phyloP scores from a whole-genome alignment of 495 filamentous ascomycete genomes.

The Oleoguttula mirabilis region DNA sequence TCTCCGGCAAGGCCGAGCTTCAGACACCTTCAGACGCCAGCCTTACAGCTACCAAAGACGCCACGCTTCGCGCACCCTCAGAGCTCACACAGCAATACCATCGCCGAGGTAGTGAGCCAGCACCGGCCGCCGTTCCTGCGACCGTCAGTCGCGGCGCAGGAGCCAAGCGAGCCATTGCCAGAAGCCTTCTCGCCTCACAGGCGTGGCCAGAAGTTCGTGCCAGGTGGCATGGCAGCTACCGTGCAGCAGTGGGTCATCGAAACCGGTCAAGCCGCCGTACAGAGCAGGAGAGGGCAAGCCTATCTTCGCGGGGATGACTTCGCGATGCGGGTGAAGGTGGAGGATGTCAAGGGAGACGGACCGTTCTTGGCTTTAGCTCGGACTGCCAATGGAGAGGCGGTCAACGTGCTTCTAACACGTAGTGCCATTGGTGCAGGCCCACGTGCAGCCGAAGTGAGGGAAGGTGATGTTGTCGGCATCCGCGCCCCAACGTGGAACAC shows the following conservation, averaged over 20 bases:
- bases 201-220: constrained; percentile 29
- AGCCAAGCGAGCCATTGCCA: constrained; percentile 15
- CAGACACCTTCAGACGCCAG: not conserved
- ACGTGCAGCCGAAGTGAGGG: constrained; percentile 1
- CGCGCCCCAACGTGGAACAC: constrained; percentile 27
- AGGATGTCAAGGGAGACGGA: constrained; percentile 4
- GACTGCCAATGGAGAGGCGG: not conserved
- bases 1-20: not conserved
- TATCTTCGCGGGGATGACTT: constrained; percentile 13
- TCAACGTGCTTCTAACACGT: constrained; percentile 12
- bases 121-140: constrained; percentile 12
- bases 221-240: constrained; percentile 29
- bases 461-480: constrained; percentile 22
- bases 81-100: not conserved
- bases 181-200: constrained; percentile 32
- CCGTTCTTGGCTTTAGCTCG: not conserved
- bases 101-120: not conserved
- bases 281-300: constrained; percentile 11
- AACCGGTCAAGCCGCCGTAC: constrained; percentile 20
- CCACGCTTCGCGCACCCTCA: not conserved
- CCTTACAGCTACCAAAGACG: not conserved
- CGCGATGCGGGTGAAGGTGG: constrained; percentile 12
- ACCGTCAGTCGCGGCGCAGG: constrained; percentile 3
- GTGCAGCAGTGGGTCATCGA: constrained; percentile 31
- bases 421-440: not conserved